Evolutionary conservation across 805 yeast genomes (phyloP).

Genomic region (Zygotorulaspora chibaensis): DNA sequence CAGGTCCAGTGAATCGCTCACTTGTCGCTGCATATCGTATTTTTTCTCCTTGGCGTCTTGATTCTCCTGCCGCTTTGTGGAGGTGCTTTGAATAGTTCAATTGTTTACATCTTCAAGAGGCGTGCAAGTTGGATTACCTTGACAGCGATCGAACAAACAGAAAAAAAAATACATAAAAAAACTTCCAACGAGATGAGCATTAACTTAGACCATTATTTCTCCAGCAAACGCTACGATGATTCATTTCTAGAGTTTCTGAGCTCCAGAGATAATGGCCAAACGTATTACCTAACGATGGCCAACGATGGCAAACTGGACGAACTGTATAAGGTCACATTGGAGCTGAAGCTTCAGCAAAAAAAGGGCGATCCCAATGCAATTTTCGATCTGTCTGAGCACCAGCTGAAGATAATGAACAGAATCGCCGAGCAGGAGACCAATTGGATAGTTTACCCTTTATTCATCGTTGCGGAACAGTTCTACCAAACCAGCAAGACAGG

Average conservation of each 20-base stretch:
- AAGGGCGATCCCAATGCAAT: conserved; percentile 3
- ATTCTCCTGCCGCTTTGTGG: background rate
- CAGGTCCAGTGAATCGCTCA: background rate
- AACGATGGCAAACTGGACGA: conserved; percentile 13
- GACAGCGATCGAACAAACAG: background rate
- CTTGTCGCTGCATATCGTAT: background rate
- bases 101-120: background rate
- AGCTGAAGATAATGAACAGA: conserved; percentile 46
- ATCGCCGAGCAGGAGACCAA: conserved; percentile 49
- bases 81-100: background rate
- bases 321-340: conserved; percentile 17
- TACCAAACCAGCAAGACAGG: conserved; percentile 7
- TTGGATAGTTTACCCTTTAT: conserved; percentile 42
- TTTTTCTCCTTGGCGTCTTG: background rate
- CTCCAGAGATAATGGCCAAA: conserved; percentile 7
- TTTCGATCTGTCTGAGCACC: conserved; percentile 29
- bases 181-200: conserved; percentile 2
- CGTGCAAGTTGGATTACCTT: background rate
- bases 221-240: conserved; percentile 12
- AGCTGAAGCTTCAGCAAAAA: conserved; percentile 8
- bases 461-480: conserved; percentile 21
- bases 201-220: conserved; percentile 14
- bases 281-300: conserved; percentile 4
- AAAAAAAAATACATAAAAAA: background rate
- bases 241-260: conserved; percentile 15